phyloP scores from a whole-genome alignment of 139 green algal genomes.

The Picochlorum sp. region DNA sequence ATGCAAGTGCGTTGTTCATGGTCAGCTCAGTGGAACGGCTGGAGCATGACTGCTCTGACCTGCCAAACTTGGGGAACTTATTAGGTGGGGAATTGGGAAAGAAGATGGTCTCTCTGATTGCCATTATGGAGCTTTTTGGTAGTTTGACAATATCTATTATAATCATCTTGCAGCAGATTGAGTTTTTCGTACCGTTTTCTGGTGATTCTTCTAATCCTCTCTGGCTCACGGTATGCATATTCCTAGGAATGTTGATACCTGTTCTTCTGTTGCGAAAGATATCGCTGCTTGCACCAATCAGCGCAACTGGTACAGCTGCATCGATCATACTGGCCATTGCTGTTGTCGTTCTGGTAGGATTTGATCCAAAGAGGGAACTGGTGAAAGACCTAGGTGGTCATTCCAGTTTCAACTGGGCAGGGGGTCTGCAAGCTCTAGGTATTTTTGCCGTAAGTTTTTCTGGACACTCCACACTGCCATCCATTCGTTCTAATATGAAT shows the following conservation, averaged over 20 bases:
- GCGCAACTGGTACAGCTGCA: conserved; percentile 11
- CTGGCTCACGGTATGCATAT: no score
- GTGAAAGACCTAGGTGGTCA: conserved; percentile 8
- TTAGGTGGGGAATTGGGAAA: conserved; percentile 1
- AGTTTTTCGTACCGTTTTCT: conserved; percentile 18
- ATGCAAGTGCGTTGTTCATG: conserved; percentile 22
- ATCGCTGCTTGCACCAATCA: conserved; percentile 16
- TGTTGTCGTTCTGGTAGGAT: conserved; percentile 7
- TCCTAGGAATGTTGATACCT: conserved; percentile 10
- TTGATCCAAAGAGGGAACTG: conserved; percentile 13
- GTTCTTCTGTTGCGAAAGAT: conserved; percentile 22
- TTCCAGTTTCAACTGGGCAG: background rate
- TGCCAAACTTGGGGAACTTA: background rate
- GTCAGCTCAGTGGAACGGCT: conserved; percentile 20
- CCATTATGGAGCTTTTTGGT: conserved; percentile 32
- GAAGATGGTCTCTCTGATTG: conserved; percentile 18
- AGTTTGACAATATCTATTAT: conserved; percentile 25
- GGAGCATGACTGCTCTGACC: background rate
- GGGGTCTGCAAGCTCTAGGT: conserved; percentile 24
- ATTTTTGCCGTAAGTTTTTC: conserved; percentile 42
- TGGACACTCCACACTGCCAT: conserved; percentile 39
- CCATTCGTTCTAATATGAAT: conserved; percentile 33
- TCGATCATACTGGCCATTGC: conserved; percentile 16
- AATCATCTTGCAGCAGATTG: conserved; percentile 28
- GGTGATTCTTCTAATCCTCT: background rate